Conservation (phyloP, 2,329 filamentous ascomycete genomes). For the Juglanconis oblonga region DNA sequence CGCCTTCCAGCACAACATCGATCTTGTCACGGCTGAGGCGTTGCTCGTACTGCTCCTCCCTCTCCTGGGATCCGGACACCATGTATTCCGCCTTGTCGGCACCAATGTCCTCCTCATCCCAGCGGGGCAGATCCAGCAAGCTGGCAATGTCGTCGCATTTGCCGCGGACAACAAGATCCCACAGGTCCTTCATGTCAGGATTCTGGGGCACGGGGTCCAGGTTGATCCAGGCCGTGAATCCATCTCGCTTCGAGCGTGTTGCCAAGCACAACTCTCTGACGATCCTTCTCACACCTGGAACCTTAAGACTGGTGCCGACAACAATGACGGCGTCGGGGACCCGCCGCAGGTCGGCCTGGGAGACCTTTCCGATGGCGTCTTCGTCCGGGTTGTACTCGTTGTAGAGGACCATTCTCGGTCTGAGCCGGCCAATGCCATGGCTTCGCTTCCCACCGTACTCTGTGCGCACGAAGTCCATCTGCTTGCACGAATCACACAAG, state of each 20-base stretch:
- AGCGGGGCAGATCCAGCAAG: slow-evolving; percentile 61
- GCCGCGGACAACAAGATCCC: slow-evolving; percentile 85
- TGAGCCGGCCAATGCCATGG: slow-evolving; percentile 85
- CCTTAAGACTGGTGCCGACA: slow-evolving; percentile 92
- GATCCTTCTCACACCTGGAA: slow-evolving; percentile 85
- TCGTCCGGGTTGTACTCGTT: slow-evolving; percentile 97
- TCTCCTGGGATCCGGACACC: slow-evolving; percentile 40
- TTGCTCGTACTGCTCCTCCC: slow-evolving; percentile 35
- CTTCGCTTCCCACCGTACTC: slow-evolving; percentile 79
- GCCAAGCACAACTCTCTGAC: slow-evolving; percentile 88
- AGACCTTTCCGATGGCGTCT: slow-evolving; percentile 90
- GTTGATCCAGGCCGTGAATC: slow-evolving; percentile 93
- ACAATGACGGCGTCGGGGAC: slow-evolving; percentile 91
- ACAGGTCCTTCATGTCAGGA: slow-evolving; percentile 85
- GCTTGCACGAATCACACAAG: slow-evolving; percentile 71
- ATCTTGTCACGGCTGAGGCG: slow-evolving; percentile 36
- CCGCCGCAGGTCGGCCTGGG: slow-evolving; percentile 77
- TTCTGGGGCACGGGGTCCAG: slow-evolving; percentile 79
- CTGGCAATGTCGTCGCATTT: slow-evolving; percentile 85
- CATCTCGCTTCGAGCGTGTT: slow-evolving; percentile 77
- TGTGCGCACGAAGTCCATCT: slow-evolving; percentile 73
- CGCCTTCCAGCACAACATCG: slow-evolving; percentile 40
- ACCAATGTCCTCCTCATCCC: slow-evolving; percentile 49
- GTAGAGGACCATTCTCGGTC: slow-evolving; percentile 93
- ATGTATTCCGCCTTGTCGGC: slow-evolving; percentile 39